Conservation (phyloP, 2,329 filamentous ascomycete genomes). For the Albifimbria verrucaria region DNA sequence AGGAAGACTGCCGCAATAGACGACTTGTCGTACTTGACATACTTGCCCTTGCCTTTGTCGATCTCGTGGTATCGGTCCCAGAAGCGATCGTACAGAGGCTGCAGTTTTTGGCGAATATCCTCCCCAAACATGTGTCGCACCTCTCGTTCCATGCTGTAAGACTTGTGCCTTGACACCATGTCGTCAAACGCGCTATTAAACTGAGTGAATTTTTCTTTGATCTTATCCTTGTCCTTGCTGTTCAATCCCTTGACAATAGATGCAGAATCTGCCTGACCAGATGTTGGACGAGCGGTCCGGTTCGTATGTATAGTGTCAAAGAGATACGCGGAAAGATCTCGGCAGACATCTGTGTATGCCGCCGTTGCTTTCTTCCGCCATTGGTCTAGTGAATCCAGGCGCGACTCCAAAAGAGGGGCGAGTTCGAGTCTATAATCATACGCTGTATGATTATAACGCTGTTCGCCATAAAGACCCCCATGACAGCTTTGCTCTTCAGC, state of each 20-base stretch:
- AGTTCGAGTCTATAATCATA: slow-evolving; percentile 82
- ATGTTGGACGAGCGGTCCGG: slow-evolving; percentile 67
- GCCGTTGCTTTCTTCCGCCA: slow-evolving; percentile 86
- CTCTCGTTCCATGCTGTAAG: slow-evolving; percentile 85
- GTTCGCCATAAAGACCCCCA: slow-evolving; percentile 90
- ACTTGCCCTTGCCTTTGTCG: slow-evolving; percentile 96
- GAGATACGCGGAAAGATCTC: slow-evolving; percentile 78
- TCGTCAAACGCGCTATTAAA: slow-evolving; percentile 94
- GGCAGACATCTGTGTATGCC: slow-evolving; percentile 83
- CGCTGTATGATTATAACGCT: slow-evolving; percentile 80
- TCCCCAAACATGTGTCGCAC: slow-evolving; percentile 76
- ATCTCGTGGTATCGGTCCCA: slow-evolving; percentile 97
- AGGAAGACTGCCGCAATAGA: slow-evolving; percentile 66
- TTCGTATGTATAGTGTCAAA: slow-evolving; percentile 92
- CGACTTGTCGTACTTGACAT: slow-evolving; percentile 94
- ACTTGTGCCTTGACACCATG: slow-evolving; percentile 76
- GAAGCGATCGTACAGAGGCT: slow-evolving; percentile 91
- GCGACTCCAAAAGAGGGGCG: slow-evolving; percentile 63
- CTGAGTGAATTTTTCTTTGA: slow-evolving; percentile 91
- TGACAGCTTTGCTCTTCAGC: slow-evolving; percentile 72
- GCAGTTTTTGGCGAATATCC: slow-evolving; percentile 87
- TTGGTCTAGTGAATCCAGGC: slow-evolving; percentile 65
- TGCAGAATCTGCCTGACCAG: slow-evolving; percentile 74
- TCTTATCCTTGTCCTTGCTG: slow-evolving; percentile 90
- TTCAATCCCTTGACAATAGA: slow-evolving; percentile 79